phyloP scores from a whole-genome alignment of 148 eudicot species.

The Dysphania ambrosioides region DNA sequence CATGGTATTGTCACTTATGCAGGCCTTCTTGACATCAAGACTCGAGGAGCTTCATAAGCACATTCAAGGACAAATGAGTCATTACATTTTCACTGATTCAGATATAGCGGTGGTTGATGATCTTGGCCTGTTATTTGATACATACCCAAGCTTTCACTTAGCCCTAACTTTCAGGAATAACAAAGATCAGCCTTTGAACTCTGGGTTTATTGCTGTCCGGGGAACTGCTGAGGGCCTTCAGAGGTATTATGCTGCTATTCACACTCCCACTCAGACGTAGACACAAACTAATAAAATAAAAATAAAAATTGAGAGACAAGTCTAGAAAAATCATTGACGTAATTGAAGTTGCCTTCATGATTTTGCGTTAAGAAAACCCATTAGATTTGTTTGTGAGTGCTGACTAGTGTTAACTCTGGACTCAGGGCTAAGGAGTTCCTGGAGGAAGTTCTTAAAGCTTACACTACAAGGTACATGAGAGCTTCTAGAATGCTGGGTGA shows the following conservation, averaged over 20 bases:
- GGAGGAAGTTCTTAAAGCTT: constrained; percentile 65
- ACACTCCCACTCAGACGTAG: neutral
- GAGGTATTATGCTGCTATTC: constrained; percentile 40
- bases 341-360: neutral
- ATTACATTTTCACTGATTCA: constrained; percentile 87
- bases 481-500: constrained; percentile 99
- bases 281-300: neutral
- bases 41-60: constrained; percentile 43
- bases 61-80: constrained; percentile 35
- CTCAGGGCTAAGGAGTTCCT: constrained; percentile 78
- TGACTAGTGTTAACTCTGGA: neutral
- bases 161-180: constrained; percentile 96
- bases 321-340: neutral
- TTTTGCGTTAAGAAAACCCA: neutral
- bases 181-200: constrained; percentile 94
- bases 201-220: constrained; percentile 91
- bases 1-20: constrained; percentile 19
- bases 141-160: constrained; percentile 59
- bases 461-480: constrained; percentile 68
- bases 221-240: constrained; percentile 72
- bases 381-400: neutral
- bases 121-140: constrained; percentile 59
- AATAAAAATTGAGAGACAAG: neutral
- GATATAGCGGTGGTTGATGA: constrained; percentile 85
- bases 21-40: constrained; percentile 72